Evolutionary conservation across 305 asterid genomes (phyloP), one percentile per base, ranked within the genome.

Genomic region (Plantago coronopus): DNA sequence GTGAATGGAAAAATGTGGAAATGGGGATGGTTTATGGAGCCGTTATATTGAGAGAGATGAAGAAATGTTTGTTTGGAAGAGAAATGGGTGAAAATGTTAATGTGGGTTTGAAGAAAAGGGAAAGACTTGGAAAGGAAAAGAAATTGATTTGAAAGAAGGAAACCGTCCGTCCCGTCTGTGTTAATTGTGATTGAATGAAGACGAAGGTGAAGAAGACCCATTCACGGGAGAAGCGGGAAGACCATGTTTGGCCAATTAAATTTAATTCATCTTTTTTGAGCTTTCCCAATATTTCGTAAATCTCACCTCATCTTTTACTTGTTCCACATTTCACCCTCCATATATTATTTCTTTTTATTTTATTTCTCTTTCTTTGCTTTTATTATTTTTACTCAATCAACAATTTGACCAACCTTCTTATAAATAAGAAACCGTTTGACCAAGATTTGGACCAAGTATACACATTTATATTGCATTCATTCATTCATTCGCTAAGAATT

Each of bases 221-320:
- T 18, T 59, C 49, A 58, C 63, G 63, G 40, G 51, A 59, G 53
- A 59, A 59, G 63, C 63, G 63, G 63, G 63, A 59, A 42, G 15
- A 38, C 29, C 29, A 11, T 21, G 37, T 22, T 50, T 50, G 34
- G 37, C 4, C 2, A 7, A 34, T 2, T 34, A 3, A 25, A 25
- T 25, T 5, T 27, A 8, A 34, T 34, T 34, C 21, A 47, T 29
- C 16, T 50, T 16, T 21, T 20, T 50, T 3, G 10, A 2, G 34
- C 15, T 51, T 51, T 51, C 5, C 10, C 17, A 17, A 13, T 51
- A 11, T 51, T 51, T n/a, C 38, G 15, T 13, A 14, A 11, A 21
- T n/a, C 18, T 17, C 34, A 21, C 37, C 17, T 11, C 13, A 47
- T 4, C 5, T 47, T 17, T 47, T 1, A 14, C 7, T 34, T 3